These are phyloP conservation scores for Triangularia verruculosa DNA, from an alignment of 2,329 filamentous ascomycete genomes.

Conservation along the genomic window DNA sequence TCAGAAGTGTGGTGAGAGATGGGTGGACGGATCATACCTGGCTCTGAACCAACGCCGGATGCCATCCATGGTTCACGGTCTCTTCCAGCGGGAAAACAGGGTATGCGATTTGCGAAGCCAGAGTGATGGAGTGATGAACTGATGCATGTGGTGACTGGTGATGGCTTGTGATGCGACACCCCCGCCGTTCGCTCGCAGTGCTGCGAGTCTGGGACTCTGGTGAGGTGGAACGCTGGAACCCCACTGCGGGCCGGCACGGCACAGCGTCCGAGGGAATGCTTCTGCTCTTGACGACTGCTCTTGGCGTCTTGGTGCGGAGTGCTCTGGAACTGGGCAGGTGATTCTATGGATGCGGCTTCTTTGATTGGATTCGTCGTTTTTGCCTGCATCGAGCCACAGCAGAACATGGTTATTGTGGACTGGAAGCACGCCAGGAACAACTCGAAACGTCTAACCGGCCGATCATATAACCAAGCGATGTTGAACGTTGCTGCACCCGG, in stretches of 20 bases:
- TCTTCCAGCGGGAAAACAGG: neutral
- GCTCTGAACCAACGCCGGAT: neutral
- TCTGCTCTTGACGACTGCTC: slow-evolving; percentile 1
- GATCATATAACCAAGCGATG: neutral
- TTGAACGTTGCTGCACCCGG: neutral
- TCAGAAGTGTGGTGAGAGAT: too few relatives aligned
- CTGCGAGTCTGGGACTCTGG: neutral
- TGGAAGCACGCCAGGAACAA: neutral
- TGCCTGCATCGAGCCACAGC: neutral
- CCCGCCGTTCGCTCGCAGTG: neutral
- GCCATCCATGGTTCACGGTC: neutral
- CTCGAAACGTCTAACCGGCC: neutral
- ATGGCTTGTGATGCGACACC: neutral
- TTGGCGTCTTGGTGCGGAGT: slow-evolving; percentile 2
- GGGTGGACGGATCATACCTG: neutral
- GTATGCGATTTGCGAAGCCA: neutral
- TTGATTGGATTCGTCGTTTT: neutral
- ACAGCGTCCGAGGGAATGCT: slow-evolving; percentile 3
- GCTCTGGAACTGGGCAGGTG: slow-evolving; percentile 15
- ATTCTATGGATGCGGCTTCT: slow-evolving; percentile 2
- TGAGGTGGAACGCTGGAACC: neutral
- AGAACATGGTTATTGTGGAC: neutral
- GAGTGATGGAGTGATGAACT: neutral
- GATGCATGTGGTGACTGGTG: neutral
- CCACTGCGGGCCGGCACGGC: slow-evolving; percentile 17